Conservation (phyloP, 2,329 filamentous ascomycete genomes). For the Aspergillus alliaceus region DNA sequence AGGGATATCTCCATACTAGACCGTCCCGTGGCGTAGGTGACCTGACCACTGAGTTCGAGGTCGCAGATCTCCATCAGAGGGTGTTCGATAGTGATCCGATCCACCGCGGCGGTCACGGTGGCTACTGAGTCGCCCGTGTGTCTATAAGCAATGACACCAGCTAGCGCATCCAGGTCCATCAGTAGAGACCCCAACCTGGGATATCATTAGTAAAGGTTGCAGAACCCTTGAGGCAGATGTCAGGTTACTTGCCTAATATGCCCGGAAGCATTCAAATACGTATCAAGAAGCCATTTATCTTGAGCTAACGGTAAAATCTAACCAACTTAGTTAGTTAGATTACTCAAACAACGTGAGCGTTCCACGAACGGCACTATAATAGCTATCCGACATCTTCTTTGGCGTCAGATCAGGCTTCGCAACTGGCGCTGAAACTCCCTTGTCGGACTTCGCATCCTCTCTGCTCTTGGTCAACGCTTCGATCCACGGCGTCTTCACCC, state of each 20-base stretch:
- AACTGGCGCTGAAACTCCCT: conserved; percentile 21
- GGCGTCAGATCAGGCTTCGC: conserved; percentile 60
- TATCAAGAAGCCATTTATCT: conserved; percentile 75
- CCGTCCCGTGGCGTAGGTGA: conserved; percentile 70
- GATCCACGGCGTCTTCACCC: conserved; percentile 67
- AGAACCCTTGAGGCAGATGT: neutral
- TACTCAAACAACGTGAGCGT: neutral
- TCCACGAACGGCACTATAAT: conserved; percentile 61
- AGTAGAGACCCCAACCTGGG: conserved; percentile 68
- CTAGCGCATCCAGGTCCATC: conserved; percentile 78
- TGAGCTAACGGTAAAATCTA: conserved; percentile 67
- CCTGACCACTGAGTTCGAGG: conserved; percentile 68
- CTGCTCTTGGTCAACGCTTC: conserved; percentile 61
- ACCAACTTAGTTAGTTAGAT: conserved; percentile 4
- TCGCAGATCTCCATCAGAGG: conserved; percentile 76
- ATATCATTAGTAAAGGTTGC: conserved; percentile 3
- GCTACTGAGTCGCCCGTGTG: conserved; percentile 65
- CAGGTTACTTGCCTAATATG: conserved; percentile 60
- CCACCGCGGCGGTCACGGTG: conserved; percentile 64
- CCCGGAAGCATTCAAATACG: conserved; percentile 73
- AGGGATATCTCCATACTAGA: conserved; percentile 74
- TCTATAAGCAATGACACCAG: conserved; percentile 74
- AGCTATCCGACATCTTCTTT: conserved; percentile 71
- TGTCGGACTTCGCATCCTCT: conserved; percentile 35
- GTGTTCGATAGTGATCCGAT: conserved; percentile 66